These are phyloP conservation scores for Termitomyces sp. DNA, from an alignment of 768 basidiomycete genomes.

Conservation along the genomic window DNA sequence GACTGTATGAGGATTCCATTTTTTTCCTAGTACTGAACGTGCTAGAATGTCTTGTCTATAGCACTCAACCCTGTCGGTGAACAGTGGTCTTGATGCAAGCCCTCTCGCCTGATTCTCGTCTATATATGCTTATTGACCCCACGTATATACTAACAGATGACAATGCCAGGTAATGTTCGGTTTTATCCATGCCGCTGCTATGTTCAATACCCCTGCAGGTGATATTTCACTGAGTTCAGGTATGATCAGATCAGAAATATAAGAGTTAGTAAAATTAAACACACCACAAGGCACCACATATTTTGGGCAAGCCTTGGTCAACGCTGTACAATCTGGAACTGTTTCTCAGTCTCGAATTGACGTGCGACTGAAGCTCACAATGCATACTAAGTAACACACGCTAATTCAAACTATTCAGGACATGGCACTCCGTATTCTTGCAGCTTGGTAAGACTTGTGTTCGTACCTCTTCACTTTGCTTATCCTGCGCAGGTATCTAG, in stretches of 20 bases:
- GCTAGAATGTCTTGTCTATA: background rate
- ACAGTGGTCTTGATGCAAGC: conserved; percentile 56
- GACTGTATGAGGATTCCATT: conserved; percentile 28
- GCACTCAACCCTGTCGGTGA: conserved; percentile 50
- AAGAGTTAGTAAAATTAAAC: background rate
- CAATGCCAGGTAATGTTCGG: conserved; percentile 49
- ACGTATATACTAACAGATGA: conserved; percentile 44
- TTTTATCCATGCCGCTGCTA: background rate
- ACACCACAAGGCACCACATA: conserved; percentile 32
- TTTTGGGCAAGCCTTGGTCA: conserved; percentile 56
- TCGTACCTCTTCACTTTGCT: background rate
- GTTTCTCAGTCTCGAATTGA: conserved; percentile 56
- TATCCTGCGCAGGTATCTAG: conserved; percentile 25
- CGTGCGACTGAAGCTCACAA: conserved; percentile 18
- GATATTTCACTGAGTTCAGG: conserved; percentile 47
- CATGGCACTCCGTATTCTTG: conserved; percentile 40
- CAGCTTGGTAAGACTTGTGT: conserved; percentile 27
- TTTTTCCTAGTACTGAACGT: background rate
- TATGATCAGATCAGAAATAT: conserved; percentile 6
- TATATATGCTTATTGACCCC: background rate
- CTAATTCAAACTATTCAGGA: conserved; percentile 19
- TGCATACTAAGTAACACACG: background rate
- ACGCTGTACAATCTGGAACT: conserved; percentile 52
- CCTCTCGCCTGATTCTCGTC: background rate
- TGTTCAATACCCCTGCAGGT: conserved; percentile 14